Evolutionary conservation across 2,329 filamentous ascomycete species (phyloP).

Genomic region (Cladosporium sp.): DNA sequence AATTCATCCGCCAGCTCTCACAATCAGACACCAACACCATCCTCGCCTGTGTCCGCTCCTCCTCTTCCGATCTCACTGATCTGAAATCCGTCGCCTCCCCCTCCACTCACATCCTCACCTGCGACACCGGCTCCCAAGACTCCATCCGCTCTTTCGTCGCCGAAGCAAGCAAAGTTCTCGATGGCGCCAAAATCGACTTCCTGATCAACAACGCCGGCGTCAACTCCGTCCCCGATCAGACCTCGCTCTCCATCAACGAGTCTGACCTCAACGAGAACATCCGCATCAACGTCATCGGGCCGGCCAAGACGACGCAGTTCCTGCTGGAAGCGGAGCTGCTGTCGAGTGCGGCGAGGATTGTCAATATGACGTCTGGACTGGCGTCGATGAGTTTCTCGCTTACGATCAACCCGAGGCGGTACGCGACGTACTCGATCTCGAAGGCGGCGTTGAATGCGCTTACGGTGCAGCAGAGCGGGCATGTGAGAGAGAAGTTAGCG

Average conservation of each 20-base stretch:
- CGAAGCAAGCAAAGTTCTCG: slow-evolving; percentile 36
- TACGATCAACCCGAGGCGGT: slow-evolving; percentile 34
- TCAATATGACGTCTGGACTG: slow-evolving; percentile 40
- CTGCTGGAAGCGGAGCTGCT: slow-evolving; percentile 34
- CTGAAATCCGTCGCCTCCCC: slow-evolving; percentile 31
- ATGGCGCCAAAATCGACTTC: slow-evolving; percentile 42
- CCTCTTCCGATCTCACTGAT: slow-evolving; percentile 32
- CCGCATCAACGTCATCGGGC: slow-evolving; percentile 49
- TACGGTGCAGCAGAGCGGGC: slow-evolving; percentile 44
- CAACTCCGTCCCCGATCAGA: slow-evolving; percentile 41
- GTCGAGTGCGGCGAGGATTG: slow-evolving; percentile 33
- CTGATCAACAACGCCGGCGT: slow-evolving; percentile 47
- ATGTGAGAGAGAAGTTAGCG: slow-evolving; percentile 37
- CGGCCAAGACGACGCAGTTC: slow-evolving; percentile 47
- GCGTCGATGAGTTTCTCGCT: slow-evolving; percentile 36
- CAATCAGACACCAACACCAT: slow-evolving; percentile 37
- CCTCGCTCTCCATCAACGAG: slow-evolving; percentile 41
- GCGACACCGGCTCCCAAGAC: slow-evolving; percentile 41
- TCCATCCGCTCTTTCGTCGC: slow-evolving; percentile 40
- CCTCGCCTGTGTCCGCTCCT: slow-evolving; percentile 43
- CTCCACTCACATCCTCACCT: slow-evolving; percentile 43
- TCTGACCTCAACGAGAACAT: slow-evolving; percentile 44
- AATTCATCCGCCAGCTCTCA: slow-evolving; percentile 52
- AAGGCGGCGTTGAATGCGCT: slow-evolving; percentile 49
- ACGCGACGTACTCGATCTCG: slow-evolving; percentile 44